Evolutionary conservation across 73 alveolate species (phyloP).

Genomic region (Effrenium voratum): DNA sequence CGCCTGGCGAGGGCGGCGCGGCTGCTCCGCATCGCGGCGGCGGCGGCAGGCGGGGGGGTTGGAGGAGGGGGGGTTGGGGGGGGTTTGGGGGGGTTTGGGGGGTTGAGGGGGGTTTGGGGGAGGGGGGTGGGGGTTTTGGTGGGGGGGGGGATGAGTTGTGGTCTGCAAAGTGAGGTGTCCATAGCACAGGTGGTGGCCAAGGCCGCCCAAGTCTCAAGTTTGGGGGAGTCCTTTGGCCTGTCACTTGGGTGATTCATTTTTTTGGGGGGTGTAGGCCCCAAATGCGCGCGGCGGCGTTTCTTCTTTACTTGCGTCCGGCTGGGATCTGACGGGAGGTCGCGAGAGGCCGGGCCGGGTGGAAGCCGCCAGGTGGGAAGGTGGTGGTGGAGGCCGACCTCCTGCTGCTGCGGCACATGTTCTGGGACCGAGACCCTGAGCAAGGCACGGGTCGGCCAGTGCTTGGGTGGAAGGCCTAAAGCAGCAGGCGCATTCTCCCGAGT

Average conservation of each 20-base stretch:
- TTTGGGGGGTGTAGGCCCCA: neutral
- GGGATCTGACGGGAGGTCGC: no score
- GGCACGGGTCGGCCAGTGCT: no score
- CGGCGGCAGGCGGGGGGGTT: slow-evolving; percentile 42
- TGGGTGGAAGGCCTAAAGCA: no score
- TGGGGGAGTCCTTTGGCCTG: neutral
- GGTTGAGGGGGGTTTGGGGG: no score
- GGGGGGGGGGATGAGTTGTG: neutral
- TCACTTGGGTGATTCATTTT: neutral
- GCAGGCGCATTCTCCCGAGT: no score
- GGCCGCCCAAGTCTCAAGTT: neutral
- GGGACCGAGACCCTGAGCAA: slow-evolving; percentile 87
- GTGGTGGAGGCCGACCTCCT: slow-evolving; percentile 79
- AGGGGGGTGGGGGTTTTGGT: neutral
- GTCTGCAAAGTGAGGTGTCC: neutral
- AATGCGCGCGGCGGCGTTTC: no score
- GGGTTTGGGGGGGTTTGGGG: no score
- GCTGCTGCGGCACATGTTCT: slow-evolving; percentile 76
- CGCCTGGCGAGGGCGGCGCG: slow-evolving; percentile 81
- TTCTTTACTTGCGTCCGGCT: no score
- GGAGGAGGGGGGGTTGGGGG: no score
- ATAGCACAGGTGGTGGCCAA: neutral
- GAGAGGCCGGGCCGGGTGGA: no score
- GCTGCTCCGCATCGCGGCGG: slow-evolving; percentile 89
- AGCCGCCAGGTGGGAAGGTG: slow-evolving; percentile 28